Conservation (phyloP, 1,284 basidiomycete species). For the Bjerkandera adusta region DNA sequence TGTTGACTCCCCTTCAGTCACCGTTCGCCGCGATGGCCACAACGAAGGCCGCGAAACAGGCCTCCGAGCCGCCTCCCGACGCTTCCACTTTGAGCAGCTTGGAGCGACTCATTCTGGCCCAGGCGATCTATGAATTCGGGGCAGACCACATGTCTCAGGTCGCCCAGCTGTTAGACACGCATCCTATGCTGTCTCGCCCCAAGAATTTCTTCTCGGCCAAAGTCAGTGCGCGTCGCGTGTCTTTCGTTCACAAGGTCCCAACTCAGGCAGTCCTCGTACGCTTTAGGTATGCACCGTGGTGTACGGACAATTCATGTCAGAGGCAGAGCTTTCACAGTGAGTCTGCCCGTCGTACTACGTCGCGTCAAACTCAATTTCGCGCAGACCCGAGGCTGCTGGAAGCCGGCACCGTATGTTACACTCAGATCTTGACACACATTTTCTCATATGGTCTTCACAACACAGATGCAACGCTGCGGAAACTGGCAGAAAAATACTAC, state of each 20-base stretch:
- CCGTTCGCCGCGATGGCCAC: slow-evolving; percentile 6
- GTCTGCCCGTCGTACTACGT: slow-evolving; percentile 21
- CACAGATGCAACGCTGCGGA: slow-evolving; percentile 54
- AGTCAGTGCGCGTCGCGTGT: slow-evolving; percentile 37
- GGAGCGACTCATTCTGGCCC: slow-evolving; percentile 76
- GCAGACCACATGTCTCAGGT: slow-evolving; percentile 69
- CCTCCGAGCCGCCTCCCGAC: slow-evolving; percentile 4
- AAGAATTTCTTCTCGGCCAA: slow-evolving; percentile 65
- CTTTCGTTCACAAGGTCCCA: slow-evolving; percentile 20
- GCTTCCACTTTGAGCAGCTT: slow-evolving; percentile 33
- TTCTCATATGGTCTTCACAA: slow-evolving; percentile 26
- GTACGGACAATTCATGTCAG: slow-evolving; percentile 67
- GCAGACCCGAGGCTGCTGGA: slow-evolving; percentile 19
- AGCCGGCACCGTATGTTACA: slow-evolving; percentile 11
- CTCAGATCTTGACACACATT: slow-evolving; percentile 9
- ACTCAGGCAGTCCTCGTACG: slow-evolving; percentile 17
- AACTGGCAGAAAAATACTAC: slow-evolving; percentile 75
- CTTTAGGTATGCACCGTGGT: slow-evolving; percentile 64
- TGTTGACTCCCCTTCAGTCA: not conserved
- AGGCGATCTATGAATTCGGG: slow-evolving; percentile 85
- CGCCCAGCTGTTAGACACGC: slow-evolving; percentile 62
- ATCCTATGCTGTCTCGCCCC: slow-evolving; percentile 64
- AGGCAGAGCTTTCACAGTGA: slow-evolving; percentile 67
- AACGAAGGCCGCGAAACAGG: slow-evolving; percentile 3
- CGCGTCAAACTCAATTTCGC: not conserved